Conservation (phyloP, 192 early-diverging fungal species). For the Gaertneriomyces sp. region DNA sequence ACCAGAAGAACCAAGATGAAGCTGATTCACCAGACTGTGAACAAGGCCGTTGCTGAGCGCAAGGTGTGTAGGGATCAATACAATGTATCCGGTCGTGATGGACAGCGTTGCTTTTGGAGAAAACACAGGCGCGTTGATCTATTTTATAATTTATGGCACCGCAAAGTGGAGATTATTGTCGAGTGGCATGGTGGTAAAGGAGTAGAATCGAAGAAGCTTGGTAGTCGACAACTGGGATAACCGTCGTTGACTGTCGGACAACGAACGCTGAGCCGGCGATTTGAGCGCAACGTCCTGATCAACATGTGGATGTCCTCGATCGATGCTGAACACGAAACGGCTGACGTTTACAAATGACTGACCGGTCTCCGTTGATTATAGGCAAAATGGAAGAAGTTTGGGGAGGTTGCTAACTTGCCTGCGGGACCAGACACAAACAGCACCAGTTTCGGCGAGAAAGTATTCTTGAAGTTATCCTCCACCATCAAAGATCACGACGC, state of each 20-base stretch:
- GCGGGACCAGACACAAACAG: slow-evolving; percentile 85
- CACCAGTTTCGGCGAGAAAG: slow-evolving; percentile 83
- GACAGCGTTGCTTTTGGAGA: too few species aligned
- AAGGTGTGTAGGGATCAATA: slow-evolving; percentile 47
- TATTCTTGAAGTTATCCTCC: slow-evolving; percentile 77
- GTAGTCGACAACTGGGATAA: too few species aligned
- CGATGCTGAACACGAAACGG: too few species aligned
- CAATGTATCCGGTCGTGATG: too few species aligned
- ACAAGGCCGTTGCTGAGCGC: slow-evolving; percentile 84
- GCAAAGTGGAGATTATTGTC: too few species aligned
- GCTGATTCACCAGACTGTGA: slow-evolving; percentile 67
- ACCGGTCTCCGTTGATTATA: background rate
- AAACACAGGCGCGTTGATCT: too few species aligned
- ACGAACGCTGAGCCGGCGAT: background rate
- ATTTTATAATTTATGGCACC: too few species aligned
- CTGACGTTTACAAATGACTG: background rate
- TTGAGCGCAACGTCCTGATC: too few species aligned
- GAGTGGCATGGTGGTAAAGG: too few species aligned
- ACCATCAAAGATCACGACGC: slow-evolving; percentile 56
- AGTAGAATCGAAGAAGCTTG: too few species aligned
- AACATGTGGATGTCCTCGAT: too few species aligned
- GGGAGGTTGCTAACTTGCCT: slow-evolving; percentile 70
- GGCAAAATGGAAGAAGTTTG: slow-evolving; percentile 89
- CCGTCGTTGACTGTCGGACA: background rate
- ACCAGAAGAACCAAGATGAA: slow-evolving; percentile 78